Conservation (phyloP, 1,284 basidiomycete genomes). For the Rhodotorula sp. region DNA sequence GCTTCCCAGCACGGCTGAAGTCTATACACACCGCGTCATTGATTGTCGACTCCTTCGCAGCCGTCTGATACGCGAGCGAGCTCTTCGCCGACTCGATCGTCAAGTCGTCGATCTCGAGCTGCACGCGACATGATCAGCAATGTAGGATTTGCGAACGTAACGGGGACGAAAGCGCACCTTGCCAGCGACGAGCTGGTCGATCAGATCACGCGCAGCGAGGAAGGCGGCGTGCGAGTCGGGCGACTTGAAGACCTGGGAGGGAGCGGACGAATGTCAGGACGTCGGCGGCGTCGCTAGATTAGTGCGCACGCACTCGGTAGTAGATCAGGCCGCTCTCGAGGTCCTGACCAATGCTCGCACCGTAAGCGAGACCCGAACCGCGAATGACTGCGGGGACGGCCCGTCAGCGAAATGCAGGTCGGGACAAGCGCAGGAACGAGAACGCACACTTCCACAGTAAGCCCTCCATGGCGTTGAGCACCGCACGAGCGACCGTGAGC, state of each 20-base stretch:
- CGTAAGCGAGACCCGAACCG: constrained; percentile 91
- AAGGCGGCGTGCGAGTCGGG: constrained; percentile 85
- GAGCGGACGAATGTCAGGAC: too few species aligned
- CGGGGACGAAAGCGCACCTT: constrained; percentile 26
- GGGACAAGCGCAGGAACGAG: neutral
- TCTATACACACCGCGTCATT: constrained; percentile 67
- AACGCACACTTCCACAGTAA: constrained; percentile 71
- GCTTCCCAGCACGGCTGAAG: neutral
- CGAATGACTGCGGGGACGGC: constrained; percentile 59
- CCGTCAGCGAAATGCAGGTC: neutral
- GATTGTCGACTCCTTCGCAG: constrained; percentile 78
- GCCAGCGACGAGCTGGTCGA: constrained; percentile 48
- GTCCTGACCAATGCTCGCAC: constrained; percentile 76
- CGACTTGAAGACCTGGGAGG: constrained; percentile 58
- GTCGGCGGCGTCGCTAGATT: too few species aligned
- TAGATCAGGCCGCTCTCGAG: constrained; percentile 77
- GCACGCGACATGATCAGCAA: neutral
- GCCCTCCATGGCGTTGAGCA: constrained; percentile 93
- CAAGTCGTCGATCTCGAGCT: constrained; percentile 80
- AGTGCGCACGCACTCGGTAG: constrained; percentile 68
- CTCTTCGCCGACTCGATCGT: constrained; percentile 90
- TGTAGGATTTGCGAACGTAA: too few species aligned
- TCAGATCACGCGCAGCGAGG: constrained; percentile 65
- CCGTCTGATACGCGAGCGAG: constrained; percentile 79
- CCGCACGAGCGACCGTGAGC: constrained; percentile 77